These are phyloP conservation scores for Hypoxylon fragiforme DNA, from an alignment of 495 filamentous ascomycete genomes.

Conservation along the genomic window DNA sequence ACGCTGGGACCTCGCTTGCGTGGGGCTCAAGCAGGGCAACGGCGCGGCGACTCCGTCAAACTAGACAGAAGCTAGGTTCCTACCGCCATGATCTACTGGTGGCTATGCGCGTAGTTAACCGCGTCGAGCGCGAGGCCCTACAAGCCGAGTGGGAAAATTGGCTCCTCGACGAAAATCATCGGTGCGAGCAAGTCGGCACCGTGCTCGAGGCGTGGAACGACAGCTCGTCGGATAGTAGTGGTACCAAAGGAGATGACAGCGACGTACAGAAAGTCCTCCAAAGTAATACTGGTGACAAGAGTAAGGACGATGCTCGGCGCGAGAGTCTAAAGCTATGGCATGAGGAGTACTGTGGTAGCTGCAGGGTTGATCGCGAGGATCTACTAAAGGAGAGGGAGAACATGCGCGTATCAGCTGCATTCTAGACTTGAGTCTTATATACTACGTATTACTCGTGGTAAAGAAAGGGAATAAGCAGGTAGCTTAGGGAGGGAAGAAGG, in stretches of 20 bases:
- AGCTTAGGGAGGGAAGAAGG: too few species aligned
- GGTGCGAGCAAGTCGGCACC: constrained; percentile 66
- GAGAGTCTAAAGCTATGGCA: constrained; percentile 65
- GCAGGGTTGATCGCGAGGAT: constrained; percentile 60
- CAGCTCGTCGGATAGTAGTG: background rate
- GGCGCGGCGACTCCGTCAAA: constrained; percentile 69
- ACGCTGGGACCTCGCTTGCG: constrained; percentile 45
- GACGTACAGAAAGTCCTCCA: constrained; percentile 32
- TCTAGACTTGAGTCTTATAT: background rate
- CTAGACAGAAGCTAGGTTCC: constrained; percentile 70
- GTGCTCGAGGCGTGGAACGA: constrained; percentile 42
- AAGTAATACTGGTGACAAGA: background rate
- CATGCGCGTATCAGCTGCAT: constrained; percentile 12
- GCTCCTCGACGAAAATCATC: constrained; percentile 70
- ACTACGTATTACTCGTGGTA: too few species aligned
- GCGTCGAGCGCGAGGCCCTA: constrained; percentile 81
- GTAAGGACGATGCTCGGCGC: constrained; percentile 39
- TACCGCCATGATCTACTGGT: constrained; percentile 94
- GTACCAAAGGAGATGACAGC: background rate
- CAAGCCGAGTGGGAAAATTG: constrained; percentile 89
- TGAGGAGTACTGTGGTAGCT: constrained; percentile 74
- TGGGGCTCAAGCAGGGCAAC: constrained; percentile 59
- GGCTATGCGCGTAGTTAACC: constrained; percentile 86
- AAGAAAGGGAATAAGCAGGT: background rate
- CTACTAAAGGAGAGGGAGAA: constrained; percentile 34